A percentile compares a stretch with the other conserved stretches of the same genome.
phyloP scores from a whole-genome alignment of 768 basidiomycete genomes.

The Mycena polygramma region DNA sequence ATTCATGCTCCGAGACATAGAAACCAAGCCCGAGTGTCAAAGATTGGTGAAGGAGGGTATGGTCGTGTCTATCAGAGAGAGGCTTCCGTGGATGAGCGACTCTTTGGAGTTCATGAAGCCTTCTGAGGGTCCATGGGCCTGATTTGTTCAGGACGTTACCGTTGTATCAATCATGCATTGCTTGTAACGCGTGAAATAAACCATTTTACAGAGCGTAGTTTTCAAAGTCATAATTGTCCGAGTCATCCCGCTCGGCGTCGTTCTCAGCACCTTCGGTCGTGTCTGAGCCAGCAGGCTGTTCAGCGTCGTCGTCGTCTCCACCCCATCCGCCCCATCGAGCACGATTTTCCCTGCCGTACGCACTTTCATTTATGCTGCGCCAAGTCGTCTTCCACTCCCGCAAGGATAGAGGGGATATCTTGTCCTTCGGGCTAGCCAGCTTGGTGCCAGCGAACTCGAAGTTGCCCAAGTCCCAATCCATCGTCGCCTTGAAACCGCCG shows the following conservation, averaged over 20 bases:
- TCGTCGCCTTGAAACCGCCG: slow-evolving; percentile 39
- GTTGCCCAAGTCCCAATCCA: slow-evolving; percentile 33
- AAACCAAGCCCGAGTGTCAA: not conserved
- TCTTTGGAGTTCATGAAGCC: too few species aligned
- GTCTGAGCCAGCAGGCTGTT: slow-evolving; percentile 21
- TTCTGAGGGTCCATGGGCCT: too few species aligned
- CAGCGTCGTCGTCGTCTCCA: slow-evolving; percentile 29
- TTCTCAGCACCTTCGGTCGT: slow-evolving; percentile 13
- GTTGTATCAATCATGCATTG: too few species aligned
- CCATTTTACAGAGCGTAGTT: too few species aligned
- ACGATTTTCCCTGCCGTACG: slow-evolving; percentile 36
- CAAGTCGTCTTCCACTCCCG: slow-evolving; percentile 40
- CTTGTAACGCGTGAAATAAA: too few species aligned
- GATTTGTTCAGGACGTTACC: too few species aligned
- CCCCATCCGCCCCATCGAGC: slow-evolving; percentile 42
- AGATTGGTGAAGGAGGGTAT: slow-evolving; percentile 4
- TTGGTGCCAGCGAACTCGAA: slow-evolving; percentile 41
- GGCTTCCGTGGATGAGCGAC: too few species aligned
- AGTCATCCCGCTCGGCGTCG: not conserved
- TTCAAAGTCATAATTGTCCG: not conserved
- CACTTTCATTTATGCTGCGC: slow-evolving; percentile 36
- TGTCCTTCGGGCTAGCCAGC: slow-evolving; percentile 17
- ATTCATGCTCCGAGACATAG: too few species aligned
- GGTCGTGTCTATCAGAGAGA: not conserved
- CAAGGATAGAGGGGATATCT: slow-evolving; percentile 31